A percentile compares a stretch with the other conserved stretches of the same genome.
Evolutionary conservation across 352 stramenopile genomes (phyloP).

Genomic region (Detonula confervacea): DNA sequence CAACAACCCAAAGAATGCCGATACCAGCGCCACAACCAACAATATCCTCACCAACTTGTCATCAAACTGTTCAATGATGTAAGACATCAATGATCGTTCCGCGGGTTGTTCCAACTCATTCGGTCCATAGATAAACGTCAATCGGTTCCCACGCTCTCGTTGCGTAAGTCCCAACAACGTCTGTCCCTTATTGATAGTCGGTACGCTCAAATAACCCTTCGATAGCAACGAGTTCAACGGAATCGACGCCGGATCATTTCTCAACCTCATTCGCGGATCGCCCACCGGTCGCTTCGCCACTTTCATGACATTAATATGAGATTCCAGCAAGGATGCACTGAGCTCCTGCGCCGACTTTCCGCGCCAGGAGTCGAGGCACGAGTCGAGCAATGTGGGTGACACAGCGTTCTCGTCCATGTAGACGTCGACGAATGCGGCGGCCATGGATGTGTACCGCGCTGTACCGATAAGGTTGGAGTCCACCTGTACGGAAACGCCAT

Average conservation of each 20-base stretch:
- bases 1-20: constrained; percentile 92
- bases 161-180: constrained; percentile 34
- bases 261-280: constrained; percentile 29
- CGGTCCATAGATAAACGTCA: constrained; percentile 54
- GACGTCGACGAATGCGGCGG: constrained; percentile 50
- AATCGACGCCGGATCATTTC: constrained; percentile 49
- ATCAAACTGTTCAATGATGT: constrained; percentile 95
- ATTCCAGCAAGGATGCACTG: constrained; percentile 4
- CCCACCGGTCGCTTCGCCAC: background rate
- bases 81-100: constrained; percentile 52
- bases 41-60: constrained; percentile 98
- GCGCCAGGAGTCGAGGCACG: constrained; percentile 45
- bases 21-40: constrained; percentile 94
- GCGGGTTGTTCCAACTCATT: constrained; percentile 62
- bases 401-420: constrained; percentile 62
- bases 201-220: constrained; percentile 41
- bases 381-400: constrained; percentile 42
- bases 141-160: constrained; percentile 29
- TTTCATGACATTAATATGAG: constrained; percentile 20
- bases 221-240: constrained; percentile 40
- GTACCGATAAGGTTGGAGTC: constrained; percentile 36
- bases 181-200: constrained; percentile 24
- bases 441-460: constrained; percentile 26
- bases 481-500: constrained; percentile 35
- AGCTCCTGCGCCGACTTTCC: background rate